Evolutionary conservation across 495 filamentous ascomycete species (phyloP).

Genomic region (Aspergillus carlsbadensis): DNA sequence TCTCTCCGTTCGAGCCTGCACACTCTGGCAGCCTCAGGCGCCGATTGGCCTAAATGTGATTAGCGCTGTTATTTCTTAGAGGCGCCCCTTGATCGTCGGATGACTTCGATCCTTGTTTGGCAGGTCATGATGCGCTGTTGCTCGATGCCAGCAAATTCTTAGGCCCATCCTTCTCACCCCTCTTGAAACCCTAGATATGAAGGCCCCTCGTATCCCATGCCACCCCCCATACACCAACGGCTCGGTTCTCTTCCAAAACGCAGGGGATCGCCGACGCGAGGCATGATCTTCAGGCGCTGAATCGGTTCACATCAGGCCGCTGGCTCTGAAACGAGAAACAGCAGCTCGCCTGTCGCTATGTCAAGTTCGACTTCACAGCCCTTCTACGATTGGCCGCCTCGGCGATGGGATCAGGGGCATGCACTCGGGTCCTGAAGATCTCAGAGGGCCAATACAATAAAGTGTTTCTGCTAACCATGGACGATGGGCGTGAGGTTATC

Average conservation of each 20-base stretch:
- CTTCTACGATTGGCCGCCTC: constrained; percentile 26
- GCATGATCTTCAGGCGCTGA: constrained; percentile 18
- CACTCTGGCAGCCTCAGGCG: too few species aligned
- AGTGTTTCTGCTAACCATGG: constrained; percentile 35
- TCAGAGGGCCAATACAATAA: constrained; percentile 41
- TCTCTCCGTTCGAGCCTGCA: too few species aligned
- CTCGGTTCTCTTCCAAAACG: constrained; percentile 12
- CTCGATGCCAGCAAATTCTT: too few species aligned
- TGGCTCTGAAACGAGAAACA: constrained; percentile 28
- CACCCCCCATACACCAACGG: too few species aligned
- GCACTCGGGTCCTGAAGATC: constrained; percentile 27
- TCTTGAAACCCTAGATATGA: constrained; percentile 12
- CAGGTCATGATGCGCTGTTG: too few species aligned
- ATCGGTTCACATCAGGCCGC: constrained; percentile 1
- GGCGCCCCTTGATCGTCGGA: too few species aligned
- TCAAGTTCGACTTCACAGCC: constrained; percentile 23
- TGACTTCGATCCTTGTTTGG: too few species aligned
- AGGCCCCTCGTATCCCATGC: constrained; percentile 4
- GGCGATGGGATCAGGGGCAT: constrained; percentile 22
- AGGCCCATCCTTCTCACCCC: too few species aligned
- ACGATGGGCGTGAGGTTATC: constrained; percentile 35
- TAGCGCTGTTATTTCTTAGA: too few species aligned
- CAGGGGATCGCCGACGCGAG: constrained; percentile 4
- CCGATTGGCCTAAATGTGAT: too few species aligned
- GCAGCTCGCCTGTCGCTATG: constrained; percentile 27